Base-by-base conservation (phyloP, 768 basidiomycete species). In the Leccinum obscurum region DNA sequence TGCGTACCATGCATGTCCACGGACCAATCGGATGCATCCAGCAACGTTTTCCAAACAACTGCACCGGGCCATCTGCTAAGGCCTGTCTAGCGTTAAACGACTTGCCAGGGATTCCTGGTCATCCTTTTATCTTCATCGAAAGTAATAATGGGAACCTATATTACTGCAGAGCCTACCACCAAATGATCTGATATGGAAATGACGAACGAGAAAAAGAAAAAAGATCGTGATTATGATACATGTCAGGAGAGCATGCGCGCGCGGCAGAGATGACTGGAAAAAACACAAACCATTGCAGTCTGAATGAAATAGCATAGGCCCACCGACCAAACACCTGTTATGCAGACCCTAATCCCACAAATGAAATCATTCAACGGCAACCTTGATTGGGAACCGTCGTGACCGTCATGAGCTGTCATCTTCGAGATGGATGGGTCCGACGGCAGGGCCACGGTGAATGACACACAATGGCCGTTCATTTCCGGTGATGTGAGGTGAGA, bases 371-470 rank as follows among this genome's bases (percentile, higher is more conserved):
- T 7, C 11, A 53, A 13, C 34, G 17, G 13, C n/a, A 11, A 63
- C 37, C 48, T 41, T 24, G 55, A 59, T 10, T 48, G 34, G 41
- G 3, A 0, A 13, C 22, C 4, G n/a, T 26, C 17, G 3, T n/a
- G n/a, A 20, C 13, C 17, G 5, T 70, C 59, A 68, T 37, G 22
- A 56, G 17, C 53, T 54, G 1, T 68, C 60, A 11, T 58, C 54
- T 32, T 60, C 17, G 35, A 69, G 69, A 30, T 66, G 59, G 4
- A 69, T 69, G 14, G 69, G 68, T 46, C 69, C 68, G 14, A 70
- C 57, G 13, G 61, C 53, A 10, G 54, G 30, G 6, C 54, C 7
- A 14, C 34, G 53, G 26, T 11, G 39, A 0, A 24, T 20, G 30
- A 49, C 39, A 35, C 22, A 48, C 3, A 15, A 7, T n/a, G 7